These are phyloP conservation scores for Penicillium arizonense DNA, from an alignment of 495 filamentous ascomycete genomes.

Conservation along the genomic window DNA sequence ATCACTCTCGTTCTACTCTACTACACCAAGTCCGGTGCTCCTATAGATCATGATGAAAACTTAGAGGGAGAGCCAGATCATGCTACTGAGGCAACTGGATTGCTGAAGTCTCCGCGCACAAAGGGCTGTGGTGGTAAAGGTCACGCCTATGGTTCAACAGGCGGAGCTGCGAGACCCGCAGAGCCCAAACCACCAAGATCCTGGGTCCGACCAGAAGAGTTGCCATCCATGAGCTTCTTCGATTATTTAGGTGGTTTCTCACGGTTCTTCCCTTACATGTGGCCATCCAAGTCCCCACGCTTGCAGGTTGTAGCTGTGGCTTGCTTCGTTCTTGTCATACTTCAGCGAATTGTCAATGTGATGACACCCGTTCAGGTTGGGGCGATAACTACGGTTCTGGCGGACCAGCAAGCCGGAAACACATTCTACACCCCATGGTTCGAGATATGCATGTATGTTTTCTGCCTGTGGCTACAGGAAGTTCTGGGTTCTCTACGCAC, in stretches of 20 bases:
- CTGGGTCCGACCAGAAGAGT: slow-evolving; percentile 23
- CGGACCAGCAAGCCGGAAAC: background rate
- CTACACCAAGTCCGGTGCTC: background rate
- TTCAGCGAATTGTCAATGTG: slow-evolving; percentile 78
- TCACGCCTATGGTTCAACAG: background rate
- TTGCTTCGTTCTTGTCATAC: slow-evolving; percentile 73
- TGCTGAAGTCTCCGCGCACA: slow-evolving; percentile 30
- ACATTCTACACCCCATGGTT: slow-evolving; percentile 31
- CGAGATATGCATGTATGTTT: slow-evolving; percentile 62
- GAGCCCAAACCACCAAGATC: slow-evolving; percentile 26
- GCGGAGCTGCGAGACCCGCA: slow-evolving; percentile 49
- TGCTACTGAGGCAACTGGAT: slow-evolving; percentile 48
- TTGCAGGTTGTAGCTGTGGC: slow-evolving; percentile 75
- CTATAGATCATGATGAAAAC: background rate
- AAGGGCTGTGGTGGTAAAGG: slow-evolving; percentile 3
- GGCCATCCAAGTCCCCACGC: slow-evolving; percentile 73
- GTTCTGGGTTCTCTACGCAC: slow-evolving; percentile 67
- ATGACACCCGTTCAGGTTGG: slow-evolving; percentile 67
- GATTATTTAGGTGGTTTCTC: slow-evolving; percentile 64
- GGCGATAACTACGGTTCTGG: background rate
- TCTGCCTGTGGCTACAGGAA: slow-evolving; percentile 72
- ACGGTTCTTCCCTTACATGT: slow-evolving; percentile 91
- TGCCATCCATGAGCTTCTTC: slow-evolving; percentile 3
- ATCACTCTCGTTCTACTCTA: background rate
- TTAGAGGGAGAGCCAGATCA: background rate